Conservation (phyloP, 1,284 basidiomycete species). For the Microstroma glucosiphilum region DNA sequence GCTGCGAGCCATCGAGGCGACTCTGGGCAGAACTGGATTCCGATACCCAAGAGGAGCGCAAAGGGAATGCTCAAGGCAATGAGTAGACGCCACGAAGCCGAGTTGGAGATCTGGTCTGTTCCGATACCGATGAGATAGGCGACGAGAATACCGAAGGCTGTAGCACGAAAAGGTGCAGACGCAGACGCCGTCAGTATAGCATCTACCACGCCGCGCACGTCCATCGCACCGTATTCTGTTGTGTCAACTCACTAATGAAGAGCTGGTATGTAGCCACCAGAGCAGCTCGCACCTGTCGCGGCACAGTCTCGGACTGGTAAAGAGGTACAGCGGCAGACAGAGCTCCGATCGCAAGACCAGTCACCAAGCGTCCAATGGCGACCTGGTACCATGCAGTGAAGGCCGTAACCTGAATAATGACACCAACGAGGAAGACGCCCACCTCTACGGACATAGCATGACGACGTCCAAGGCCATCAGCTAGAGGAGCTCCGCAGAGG, state of each 20-base stretch:
- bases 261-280: constrained; percentile 63
- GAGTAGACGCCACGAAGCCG: constrained; percentile 63
- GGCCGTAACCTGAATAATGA: constrained; percentile 56
- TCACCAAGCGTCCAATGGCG: constrained; percentile 63
- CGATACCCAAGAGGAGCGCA: constrained; percentile 62
- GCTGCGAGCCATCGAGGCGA: constrained; percentile 63
- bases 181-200: not conserved
- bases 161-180: constrained; percentile 56
- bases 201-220: too few relatives aligned
- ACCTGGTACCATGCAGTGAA: constrained; percentile 50
- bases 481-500: constrained; percentile 49
- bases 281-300: constrained; percentile 69
- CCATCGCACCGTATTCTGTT: not conserved
- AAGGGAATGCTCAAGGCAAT: constrained; percentile 67
- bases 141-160: constrained; percentile 69
- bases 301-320: constrained; percentile 71
- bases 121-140: constrained; percentile 57
- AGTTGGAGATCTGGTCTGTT: constrained; percentile 19
- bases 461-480: constrained; percentile 65
- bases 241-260: constrained; percentile 23
- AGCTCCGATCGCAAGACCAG: constrained; percentile 55
- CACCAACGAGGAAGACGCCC: constrained; percentile 64
- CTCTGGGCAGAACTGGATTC: constrained; percentile 71
- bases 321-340: constrained; percentile 64
- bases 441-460: constrained; percentile 68